Percentiles rank a stretch among this genome's conserved stretches.
Evolutionary conservation across 2,329 filamentous ascomycete genomes (phyloP).

Genomic region (Hypoxylon sp.): DNA sequence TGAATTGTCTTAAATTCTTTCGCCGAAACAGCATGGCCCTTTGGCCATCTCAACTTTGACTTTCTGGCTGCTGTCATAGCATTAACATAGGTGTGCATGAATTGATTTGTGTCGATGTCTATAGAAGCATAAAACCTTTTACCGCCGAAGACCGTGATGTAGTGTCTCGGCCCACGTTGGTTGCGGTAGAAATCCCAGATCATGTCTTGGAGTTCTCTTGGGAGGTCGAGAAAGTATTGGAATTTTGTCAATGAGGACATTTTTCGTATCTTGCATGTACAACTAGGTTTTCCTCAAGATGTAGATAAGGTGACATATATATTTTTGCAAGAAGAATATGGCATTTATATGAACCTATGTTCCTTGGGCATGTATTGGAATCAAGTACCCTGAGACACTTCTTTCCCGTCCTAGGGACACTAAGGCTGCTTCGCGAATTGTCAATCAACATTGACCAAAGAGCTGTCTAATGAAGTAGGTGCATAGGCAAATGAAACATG

Average conservation of each 20-base stretch:
- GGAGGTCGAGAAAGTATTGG: conserved; percentile 9
- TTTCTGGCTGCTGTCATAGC: not conserved
- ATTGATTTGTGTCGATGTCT: conserved; percentile 12
- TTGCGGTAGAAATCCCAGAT: conserved; percentile 14
- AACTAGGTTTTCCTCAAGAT: not conserved
- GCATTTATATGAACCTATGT: not conserved
- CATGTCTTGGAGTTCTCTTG: conserved; percentile 8
- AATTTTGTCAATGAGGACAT: conserved; percentile 1
- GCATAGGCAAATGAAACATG: not conserved
- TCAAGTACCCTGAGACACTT: not conserved
- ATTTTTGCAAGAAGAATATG: too few species aligned
- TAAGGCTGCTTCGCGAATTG: not conserved
- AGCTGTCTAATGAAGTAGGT: not conserved
- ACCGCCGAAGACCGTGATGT: not conserved
- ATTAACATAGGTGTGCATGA: not conserved
- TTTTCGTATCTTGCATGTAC: not conserved
- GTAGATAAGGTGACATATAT: not conserved
- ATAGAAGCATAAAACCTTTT: conserved; percentile 4
- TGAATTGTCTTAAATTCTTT: not conserved
- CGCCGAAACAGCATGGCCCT: not conserved
- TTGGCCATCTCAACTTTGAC: not conserved
- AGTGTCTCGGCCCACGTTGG: conserved; percentile 14
- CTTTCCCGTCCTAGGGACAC: not conserved
- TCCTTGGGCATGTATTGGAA: not conserved
- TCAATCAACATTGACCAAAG: not conserved